Conservation (phyloP, 305 asterid species). For the Solanum chacoense region DNA sequence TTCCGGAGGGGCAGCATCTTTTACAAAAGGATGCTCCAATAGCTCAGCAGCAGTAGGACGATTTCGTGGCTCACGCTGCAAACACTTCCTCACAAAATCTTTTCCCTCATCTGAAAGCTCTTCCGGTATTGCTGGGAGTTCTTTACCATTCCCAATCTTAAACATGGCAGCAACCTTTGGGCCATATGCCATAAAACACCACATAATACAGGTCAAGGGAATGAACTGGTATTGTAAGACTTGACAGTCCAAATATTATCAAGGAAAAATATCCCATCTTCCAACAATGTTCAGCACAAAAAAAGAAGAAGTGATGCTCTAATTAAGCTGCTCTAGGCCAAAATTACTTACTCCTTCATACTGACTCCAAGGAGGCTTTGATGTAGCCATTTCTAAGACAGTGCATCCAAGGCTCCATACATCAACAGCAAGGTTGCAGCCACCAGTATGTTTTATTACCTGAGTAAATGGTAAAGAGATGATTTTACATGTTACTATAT, state of each 20-base stretch:
- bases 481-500: neutral
- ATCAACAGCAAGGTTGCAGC: slow-evolving; percentile 85
- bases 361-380: slow-evolving; percentile 98
- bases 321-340: neutral
- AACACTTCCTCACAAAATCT: slow-evolving; percentile 76
- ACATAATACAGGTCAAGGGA: slow-evolving; percentile 7
- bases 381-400: slow-evolving; percentile 91
- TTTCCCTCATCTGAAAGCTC: slow-evolving; percentile 79
- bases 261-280: neutral
- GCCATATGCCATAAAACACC: slow-evolving; percentile 6
- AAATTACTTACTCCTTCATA: slow-evolving; percentile 75
- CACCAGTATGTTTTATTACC: slow-evolving; percentile 77
- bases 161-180: slow-evolving; percentile 92
- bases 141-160: slow-evolving; percentile 93
- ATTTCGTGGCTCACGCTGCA: slow-evolving; percentile 65
- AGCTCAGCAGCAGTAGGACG: slow-evolving; percentile 84
- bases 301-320: neutral
- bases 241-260: neutral
- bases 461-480: slow-evolving; percentile 17
- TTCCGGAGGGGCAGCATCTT: slow-evolving; percentile 51
- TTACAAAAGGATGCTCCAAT: slow-evolving; percentile 82
- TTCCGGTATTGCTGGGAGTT: slow-evolving; percentile 89
- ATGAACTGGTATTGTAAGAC: neutral
- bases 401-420: slow-evolving; percentile 99
- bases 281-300: neutral